Evolutionary conservation across 2,329 filamentous ascomycete species (phyloP), one percentile per base, ranked within the genome.

Genomic region (Trichocomaceae sp.): DNA sequence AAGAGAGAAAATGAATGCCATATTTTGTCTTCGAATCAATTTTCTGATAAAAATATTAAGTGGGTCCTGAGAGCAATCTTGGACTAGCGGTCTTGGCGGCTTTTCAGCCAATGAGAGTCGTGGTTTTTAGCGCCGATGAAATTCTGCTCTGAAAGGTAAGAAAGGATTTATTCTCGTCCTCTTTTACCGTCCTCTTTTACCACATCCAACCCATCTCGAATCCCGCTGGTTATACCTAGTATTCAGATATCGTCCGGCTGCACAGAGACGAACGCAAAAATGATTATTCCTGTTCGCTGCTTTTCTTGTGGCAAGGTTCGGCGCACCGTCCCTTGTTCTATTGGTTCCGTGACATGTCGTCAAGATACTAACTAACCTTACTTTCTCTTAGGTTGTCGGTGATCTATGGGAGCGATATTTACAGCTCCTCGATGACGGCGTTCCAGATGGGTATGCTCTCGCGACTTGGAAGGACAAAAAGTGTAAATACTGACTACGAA

Each of bases 221-320:
- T 10, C 15, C n/a, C n/a, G n/a, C n/a, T n/a, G n/a, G n/a, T 26
- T 9, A 5, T 17, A 39, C 37, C 39, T 22, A n/a, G n/a, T n/a
- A 42, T 19, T 19, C 5, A 42, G 17, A 20, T 42, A 42, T 42
- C 10, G 2, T 5, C 10, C 9, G 7, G 19, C 7, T 3, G 9
- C 19, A 17, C 39, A 9, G 5, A 42, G 31, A 35, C 39, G 39
- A 42, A 63, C 58, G 42, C 19, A 51, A 51, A 33, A 39, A 99
- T 99, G 93, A 99, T 99, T 75, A 97, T 99, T 64, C 93, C 93
- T 2, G 89, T 99, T 62, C 90, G 93, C 64, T 99, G 93, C 78
- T 99, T 99, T 76, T 97, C 93, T 56, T 99, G 93, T 74, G 93
- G 93, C 74, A 99, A 99, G 88, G 26, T 29, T 57, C 74, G 29